phyloP scores from a whole-genome alignment of 176 grass and related monocot genomes.

The Eragrostis curvula region DNA sequence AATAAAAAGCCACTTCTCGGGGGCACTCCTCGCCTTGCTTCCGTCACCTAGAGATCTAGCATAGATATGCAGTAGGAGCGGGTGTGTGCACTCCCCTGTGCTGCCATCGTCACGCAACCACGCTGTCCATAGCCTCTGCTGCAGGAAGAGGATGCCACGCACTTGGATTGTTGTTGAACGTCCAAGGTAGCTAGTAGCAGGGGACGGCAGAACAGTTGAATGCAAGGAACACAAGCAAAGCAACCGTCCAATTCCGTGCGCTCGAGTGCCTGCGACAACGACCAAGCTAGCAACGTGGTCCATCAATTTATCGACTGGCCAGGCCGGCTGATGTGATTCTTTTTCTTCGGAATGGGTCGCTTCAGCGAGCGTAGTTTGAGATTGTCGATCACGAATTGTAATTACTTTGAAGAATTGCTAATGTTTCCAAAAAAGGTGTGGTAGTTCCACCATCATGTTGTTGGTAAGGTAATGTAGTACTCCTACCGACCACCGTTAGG shows the following conservation, averaged over 20 bases:
- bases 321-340: neutral
- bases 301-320: too few species aligned
- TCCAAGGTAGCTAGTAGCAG: neutral
- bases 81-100: neutral
- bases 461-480: too few species aligned
- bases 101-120: neutral
- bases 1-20: conserved; percentile 23
- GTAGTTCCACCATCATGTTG: too few species aligned
- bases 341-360: neutral
- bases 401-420: too few species aligned
- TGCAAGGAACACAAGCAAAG: neutral
- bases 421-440: too few species aligned
- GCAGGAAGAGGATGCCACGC: neutral
- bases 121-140: neutral
- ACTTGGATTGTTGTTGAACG: neutral
- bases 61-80: conserved; percentile 14
- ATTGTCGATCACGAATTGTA: neutral
- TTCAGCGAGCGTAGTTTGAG: too few species aligned
- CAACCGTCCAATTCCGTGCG: neutral
- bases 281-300: neutral
- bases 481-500: too few species aligned
- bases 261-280: neutral
- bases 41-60: conserved; percentile 58
- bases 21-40: conserved; percentile 22
- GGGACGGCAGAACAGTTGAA: neutral